Percentiles rank a stretch among this genome's conserved stretches.
Evolutionary conservation across 192 early-diverging fungal species (phyloP).

Genomic region (Coemansia biformis): DNA sequence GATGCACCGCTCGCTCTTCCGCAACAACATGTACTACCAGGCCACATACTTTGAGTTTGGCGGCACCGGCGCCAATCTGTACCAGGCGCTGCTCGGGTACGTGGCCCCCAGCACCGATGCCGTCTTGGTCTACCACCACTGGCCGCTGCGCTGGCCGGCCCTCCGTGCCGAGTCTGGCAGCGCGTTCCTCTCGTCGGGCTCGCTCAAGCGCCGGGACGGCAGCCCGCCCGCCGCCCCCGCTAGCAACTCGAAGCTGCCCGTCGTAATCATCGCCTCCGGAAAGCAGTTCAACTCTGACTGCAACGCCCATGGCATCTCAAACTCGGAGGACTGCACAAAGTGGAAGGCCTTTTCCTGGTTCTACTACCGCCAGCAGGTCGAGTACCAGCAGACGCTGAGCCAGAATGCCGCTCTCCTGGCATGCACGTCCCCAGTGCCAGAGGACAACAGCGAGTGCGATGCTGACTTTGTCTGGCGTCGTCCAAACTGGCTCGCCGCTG

Average conservation of each 20-base stretch:
- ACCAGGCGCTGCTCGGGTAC: conserved; percentile 37
- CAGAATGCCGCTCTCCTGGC: conserved; percentile 44
- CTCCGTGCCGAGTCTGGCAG: conserved; percentile 28
- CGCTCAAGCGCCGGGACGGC: neutral
- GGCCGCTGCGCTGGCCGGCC: conserved; percentile 52
- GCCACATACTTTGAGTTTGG: conserved; percentile 52
- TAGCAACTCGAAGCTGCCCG: conserved; percentile 21
- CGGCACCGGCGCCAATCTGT: conserved; percentile 41
- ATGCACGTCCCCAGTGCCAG: conserved; percentile 19
- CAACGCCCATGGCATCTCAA: conserved; percentile 20
- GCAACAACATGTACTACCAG: conserved; percentile 51
- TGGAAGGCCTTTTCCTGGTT: conserved; percentile 54
- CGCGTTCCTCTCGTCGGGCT: conserved; percentile 4
- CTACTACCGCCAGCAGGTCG: conserved; percentile 47
- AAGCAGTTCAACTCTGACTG: conserved; percentile 47
- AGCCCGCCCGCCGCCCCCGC: conserved; percentile 8
- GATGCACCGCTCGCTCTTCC: conserved; percentile 45
- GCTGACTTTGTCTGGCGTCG: conserved; percentile 45
- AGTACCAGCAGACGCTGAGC: conserved; percentile 51
- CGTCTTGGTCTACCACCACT: conserved; percentile 45
- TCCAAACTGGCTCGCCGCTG: conserved; percentile 41
- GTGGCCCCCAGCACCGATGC: conserved; percentile 29
- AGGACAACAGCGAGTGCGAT: conserved; percentile 33
- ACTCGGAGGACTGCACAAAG: conserved; percentile 39
- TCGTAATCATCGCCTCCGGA: conserved; percentile 37